phyloP scores from a whole-genome alignment of 352 stramenopile species.

The Globisporangium okanoganense region DNA sequence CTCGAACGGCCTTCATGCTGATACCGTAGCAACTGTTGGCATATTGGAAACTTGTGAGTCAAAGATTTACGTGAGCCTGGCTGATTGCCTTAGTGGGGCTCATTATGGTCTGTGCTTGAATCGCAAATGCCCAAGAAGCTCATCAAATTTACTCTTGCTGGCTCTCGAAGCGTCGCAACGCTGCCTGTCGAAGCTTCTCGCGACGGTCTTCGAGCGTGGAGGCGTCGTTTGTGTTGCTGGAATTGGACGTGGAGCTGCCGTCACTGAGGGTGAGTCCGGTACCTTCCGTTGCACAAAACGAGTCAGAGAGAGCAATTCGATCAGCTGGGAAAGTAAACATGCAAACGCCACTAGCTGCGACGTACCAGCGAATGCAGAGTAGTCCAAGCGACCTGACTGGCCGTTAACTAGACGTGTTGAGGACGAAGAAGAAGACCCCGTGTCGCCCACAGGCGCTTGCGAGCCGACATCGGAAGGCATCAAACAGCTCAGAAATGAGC shows the following conservation, averaged over 20 bases:
- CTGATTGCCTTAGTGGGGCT: not conserved
- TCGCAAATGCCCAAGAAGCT: not conserved
- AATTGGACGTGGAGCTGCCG: conserved; percentile 6
- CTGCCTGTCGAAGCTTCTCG: conserved; percentile 61
- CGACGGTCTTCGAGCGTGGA: conserved; percentile 47
- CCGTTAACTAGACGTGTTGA: conserved; percentile 16
- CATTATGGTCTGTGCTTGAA: not conserved
- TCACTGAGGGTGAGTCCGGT: conserved; percentile 35
- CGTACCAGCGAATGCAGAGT: conserved; percentile 62
- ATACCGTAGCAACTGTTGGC: not conserved
- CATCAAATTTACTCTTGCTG: conserved; percentile 17
- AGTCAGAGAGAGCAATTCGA: not conserved
- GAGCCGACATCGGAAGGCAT: conserved; percentile 48
- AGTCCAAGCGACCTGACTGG: conserved; percentile 32
- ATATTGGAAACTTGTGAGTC: not conserved
- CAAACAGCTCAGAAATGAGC: conserved; percentile 83
- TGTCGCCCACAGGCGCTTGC: conserved; percentile 54
- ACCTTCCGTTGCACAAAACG: conserved; percentile 22
- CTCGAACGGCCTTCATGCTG: not conserved
- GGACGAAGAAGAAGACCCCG: not conserved
- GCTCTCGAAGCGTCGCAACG: conserved; percentile 48
- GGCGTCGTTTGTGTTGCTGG: conserved; percentile 13
- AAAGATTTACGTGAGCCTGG: not conserved
- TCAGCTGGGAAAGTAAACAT: not conserved
- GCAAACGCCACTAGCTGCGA: not conserved